Conservation (phyloP, 129 eudicot genomes). For the Centella asiatica region DNA sequence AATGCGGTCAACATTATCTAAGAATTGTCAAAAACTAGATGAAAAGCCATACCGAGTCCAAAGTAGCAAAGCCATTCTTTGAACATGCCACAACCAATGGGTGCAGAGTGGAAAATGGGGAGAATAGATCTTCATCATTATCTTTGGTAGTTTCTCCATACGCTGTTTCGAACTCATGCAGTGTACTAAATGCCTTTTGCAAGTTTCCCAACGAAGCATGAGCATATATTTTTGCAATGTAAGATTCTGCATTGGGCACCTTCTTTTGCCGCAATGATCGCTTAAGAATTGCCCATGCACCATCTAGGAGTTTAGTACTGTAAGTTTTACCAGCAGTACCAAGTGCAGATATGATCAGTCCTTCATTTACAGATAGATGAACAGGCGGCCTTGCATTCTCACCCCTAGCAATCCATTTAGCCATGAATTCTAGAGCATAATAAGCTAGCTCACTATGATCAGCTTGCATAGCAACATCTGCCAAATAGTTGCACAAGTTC, state of each 20-base stretch:
- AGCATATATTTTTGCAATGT: slow-evolving; percentile 69
- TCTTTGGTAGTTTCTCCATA: slow-evolving; percentile 43
- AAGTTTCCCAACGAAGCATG: slow-evolving; percentile 57
- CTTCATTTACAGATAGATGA: slow-evolving; percentile 62
- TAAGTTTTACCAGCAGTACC: slow-evolving; percentile 70
- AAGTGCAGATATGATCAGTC: slow-evolving; percentile 61
- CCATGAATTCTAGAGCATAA: slow-evolving; percentile 70
- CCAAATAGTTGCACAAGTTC: slow-evolving; percentile 50
- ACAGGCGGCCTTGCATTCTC: slow-evolving; percentile 48
- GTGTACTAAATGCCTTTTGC: slow-evolving; percentile 62
- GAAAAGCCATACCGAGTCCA: slow-evolving; percentile 55
- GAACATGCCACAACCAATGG: slow-evolving; percentile 88
- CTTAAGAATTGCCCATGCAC: slow-evolving; percentile 71
- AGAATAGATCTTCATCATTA: slow-evolving; percentile 50
- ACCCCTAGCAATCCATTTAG: slow-evolving; percentile 61
- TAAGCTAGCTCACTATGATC: slow-evolving; percentile 66
- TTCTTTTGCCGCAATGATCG: slow-evolving; percentile 67
- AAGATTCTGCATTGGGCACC: slow-evolving; percentile 67
- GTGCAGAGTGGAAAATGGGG: slow-evolving; percentile 75
- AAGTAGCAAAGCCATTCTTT: slow-evolving; percentile 53
- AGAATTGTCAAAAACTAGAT: not conserved
- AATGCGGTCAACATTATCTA: too few relatives aligned
- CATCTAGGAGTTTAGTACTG: slow-evolving; percentile 61
- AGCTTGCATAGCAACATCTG: slow-evolving; percentile 50
- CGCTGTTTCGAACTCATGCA: slow-evolving; percentile 58